Base-by-base conservation (phyloP, 768 basidiomycete genomes). In the Ramaria rubella region DNA sequence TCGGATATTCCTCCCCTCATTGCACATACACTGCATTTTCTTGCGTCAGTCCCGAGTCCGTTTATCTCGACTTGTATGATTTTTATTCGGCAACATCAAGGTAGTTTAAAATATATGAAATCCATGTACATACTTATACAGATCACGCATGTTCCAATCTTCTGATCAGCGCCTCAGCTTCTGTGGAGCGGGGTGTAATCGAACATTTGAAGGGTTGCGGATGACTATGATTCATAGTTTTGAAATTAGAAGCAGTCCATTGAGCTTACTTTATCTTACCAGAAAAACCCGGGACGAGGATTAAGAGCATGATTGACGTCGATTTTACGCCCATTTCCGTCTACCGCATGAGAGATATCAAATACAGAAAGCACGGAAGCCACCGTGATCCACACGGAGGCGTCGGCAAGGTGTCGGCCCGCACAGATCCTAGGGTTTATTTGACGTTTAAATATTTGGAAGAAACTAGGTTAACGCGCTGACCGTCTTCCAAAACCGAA, bases 331-430 rank as follows among this genome's bases (percentile, higher is more conserved):
- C 68, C 66, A 46, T 61, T 33, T 46, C 57, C 58, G 63, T 80
- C 78, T 12, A 67, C 38, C 0, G 71, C 69, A 58, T 72, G 74
- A 2, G 65, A 63, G 31, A 83, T 72, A 58, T 78, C 68, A 61
- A 81, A 71, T 9, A 74, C 67, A 17, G 79, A 72, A 36, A 78
- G 61, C 9, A 82, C 67, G 55, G 67, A 70, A 0, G 77, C 73
- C 15, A 73, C 71, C 43, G 76, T 73, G 45, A 75, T 63, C 76
- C 75, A 83, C 24, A 78, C 63, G 55, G 68, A 74, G 4, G 69
- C 59, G 52, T 81, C 77, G 3, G 78, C 81, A 51, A 83, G 75
- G 60, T 79, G 70, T 45, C 76, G 70, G 9, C 82, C 81, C 5
- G 81, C 79, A 60, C 82, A 84, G 46, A 72, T 61, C 40, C 77